A percentile compares a stretch with the other conserved stretches of the same genome.
These are phyloP conservation scores for Halenospora varia DNA, from an alignment of 495 filamentous ascomycete genomes.

Conservation along the genomic window DNA sequence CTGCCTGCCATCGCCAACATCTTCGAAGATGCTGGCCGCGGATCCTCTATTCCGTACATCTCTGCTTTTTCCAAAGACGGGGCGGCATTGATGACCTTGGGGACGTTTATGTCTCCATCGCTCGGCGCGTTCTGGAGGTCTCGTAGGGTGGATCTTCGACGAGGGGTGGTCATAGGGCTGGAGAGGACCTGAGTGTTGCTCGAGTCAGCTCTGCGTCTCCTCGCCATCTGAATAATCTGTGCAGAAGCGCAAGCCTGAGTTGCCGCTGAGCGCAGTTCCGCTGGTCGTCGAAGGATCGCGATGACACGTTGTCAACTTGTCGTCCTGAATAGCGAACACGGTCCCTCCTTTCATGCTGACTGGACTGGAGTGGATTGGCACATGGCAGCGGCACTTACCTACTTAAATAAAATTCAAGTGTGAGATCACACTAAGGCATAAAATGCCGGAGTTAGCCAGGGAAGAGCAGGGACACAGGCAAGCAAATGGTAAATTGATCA, in stretches of 20 bases:
- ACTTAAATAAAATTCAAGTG: conserved; percentile 5
- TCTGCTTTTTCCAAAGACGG: conserved; percentile 53
- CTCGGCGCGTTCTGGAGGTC: conserved; percentile 25
- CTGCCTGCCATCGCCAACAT: conserved; percentile 49
- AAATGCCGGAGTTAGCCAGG: conserved; percentile 16
- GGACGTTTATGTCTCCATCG: conserved; percentile 28
- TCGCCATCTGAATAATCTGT: conserved; percentile 18
- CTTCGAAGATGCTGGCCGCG: conserved; percentile 46
- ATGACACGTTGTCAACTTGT: conserved; percentile 18
- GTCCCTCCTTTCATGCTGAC: conserved; percentile 9
- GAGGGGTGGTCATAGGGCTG: conserved; percentile 17
- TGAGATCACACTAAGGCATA: conserved; percentile 15
- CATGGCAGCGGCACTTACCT: conserved; percentile 17
- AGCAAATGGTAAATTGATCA: conserved; percentile 15
- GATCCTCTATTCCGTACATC: conserved; percentile 52
- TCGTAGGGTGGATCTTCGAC: conserved; percentile 25
- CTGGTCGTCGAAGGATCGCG: conserved; percentile 7
- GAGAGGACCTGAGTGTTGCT: conserved; percentile 11
- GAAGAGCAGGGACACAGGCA: background rate
- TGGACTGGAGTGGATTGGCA: background rate
- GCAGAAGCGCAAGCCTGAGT: conserved; percentile 2
- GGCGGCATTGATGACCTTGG: conserved; percentile 50
- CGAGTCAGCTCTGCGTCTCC: conserved; percentile 27
- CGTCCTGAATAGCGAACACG: conserved; percentile 8
- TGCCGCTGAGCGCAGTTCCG: too few relatives aligned